Conservation (phyloP, 2,329 filamentous ascomycete genomes). For the Alternaria angustiovoidea region DNA sequence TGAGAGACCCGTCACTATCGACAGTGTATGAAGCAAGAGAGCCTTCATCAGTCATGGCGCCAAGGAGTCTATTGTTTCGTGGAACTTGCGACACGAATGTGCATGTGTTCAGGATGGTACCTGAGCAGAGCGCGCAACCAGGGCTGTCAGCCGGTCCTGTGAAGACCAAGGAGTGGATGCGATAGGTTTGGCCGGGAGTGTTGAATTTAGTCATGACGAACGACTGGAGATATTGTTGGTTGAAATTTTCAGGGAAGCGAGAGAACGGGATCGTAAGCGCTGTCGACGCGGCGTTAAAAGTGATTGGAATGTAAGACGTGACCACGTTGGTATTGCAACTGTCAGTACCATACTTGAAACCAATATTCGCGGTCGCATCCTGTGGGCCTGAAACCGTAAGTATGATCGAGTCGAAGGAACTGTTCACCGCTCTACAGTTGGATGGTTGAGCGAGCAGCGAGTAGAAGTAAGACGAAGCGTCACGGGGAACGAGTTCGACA, state of each 20-base stretch:
- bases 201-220: slow-evolving; percentile 14
- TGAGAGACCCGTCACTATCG: slow-evolving; percentile 6
- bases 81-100: slow-evolving; percentile 9
- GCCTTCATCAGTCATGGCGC: slow-evolving; percentile 9
- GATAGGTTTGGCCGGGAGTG: slow-evolving; percentile 3
- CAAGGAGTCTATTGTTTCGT: slow-evolving; percentile 5
- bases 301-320: slow-evolving; percentile 15
- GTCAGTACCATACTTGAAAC: slow-evolving; percentile 10
- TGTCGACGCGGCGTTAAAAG: slow-evolving; percentile 6
- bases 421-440: slow-evolving; percentile 8
- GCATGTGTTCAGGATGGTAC: slow-evolving; percentile 14
- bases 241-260: slow-evolving; percentile 6
- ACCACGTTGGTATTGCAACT: slow-evolving; percentile 10
- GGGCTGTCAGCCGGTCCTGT: slow-evolving; percentile 12
- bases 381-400: slow-evolving; percentile 11
- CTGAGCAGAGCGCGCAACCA: slow-evolving; percentile 14
- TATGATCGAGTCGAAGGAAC: slow-evolving; percentile 11
- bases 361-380: slow-evolving; percentile 8
- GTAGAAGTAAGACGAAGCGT: slow-evolving; percentile 8
- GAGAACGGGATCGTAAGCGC: slow-evolving; percentile 10
- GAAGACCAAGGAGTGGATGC: slow-evolving; percentile 8
- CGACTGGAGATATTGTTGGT: slow-evolving; percentile 3
- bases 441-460: slow-evolving; percentile 4
- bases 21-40: slow-evolving; percentile 13
- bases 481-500: slow-evolving; percentile 11